Base-by-base conservation (phyloP, 495 filamentous ascomycete species). In the Penicillium angulare region DNA sequence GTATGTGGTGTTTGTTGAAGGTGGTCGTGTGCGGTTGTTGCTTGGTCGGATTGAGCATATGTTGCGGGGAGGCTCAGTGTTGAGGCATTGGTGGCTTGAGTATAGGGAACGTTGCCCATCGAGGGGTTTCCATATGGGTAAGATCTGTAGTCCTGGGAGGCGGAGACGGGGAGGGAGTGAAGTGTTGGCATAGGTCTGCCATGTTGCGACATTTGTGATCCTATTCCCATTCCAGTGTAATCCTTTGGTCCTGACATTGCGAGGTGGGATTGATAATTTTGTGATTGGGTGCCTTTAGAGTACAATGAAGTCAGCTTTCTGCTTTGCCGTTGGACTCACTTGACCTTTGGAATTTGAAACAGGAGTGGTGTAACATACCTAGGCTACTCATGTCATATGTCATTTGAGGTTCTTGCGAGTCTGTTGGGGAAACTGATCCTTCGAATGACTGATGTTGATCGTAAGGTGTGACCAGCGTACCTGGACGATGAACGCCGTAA, bases 341-440 rank as follows among this genome's bases (percentile, higher is more conserved):
- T 3, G 7, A 36, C 5, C 10, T 38, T 39, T 16, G 10, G 20
- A 3, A n/a, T 12, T 31, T 18, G 18, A 15, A n/a, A 17, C 7
- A 26, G 20, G 15, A 38, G 10, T 47, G 22, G 23, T n/a, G n/a
- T n/a, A n/a, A 63, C 43, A 43, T 55, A 59, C 53, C 66, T 43
- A 56, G 57, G 45, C 33, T 67, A 45, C 42, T 66, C 64, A 54
- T 66, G 24, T 53, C 65, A 57, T 66, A 68, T 22, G 46, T 22
- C 15, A 60, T 50, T 24, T 52, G 62, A 29, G 47, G 24, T 7
- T 47, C 49, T n/a, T 61, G 60, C 7, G 65, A 55, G 16, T 64
- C 66, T 18, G 65, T 68, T 12, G 68, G 72, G 2, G 70, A 73
- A n/a, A 74, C 68, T 4, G 72, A 72, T 21, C 64, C 65, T 20